Evolutionary conservation across 495 filamentous ascomycete genomes (phyloP), one percentile per base, ranked within the genome.

Genomic region (Penicillium manginii): DNA sequence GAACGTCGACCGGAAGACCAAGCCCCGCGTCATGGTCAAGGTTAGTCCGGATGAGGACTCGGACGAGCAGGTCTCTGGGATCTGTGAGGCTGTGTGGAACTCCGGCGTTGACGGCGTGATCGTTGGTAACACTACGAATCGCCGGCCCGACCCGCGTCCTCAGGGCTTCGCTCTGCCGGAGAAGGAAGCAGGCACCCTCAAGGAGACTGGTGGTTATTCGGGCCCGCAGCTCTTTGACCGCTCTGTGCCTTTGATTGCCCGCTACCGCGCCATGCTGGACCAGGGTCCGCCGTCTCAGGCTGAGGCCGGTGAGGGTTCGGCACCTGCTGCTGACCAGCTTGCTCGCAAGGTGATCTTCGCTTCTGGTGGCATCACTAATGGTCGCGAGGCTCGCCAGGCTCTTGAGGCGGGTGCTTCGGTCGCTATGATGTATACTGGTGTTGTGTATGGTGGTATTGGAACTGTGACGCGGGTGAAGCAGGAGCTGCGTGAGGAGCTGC

Each of bases 101-200:
- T 87, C 89, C 43, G 92, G 92, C 10, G 91, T 97, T 4, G 91
- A 96, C 59, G 94, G 94, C 0, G 87, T 98, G 4, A 96, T 98
- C 63, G 93, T 98, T n/a, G 93, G 92, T 0, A 98, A 98, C 74
- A 98, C 94, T 0, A 98, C 94, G 2, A 96, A 92, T 72, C 81
- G 83, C 57, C 83, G 94, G 12, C 84, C 88, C 2, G 85, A 83
- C 3, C 73, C 90, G n/a, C 67, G 90, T 9, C 85, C 91, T 14
- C 67, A 80, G 33, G 87, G 85, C 8, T 84, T 86, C 54, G 70
- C 76, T 35, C 77, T 94, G 15, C 83, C 87, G 0, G 59, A 75
- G 4, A 84, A 84, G 61, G 93, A 98, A 68, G 81, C 85, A 64
- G 63, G 75, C 46, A 78, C 85, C 0, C 62, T 96, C 49, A 76